A percentile compares a stretch with the other conserved stretches of the same genome.
Evolutionary conservation across 305 asterid species (phyloP).

Genomic region (Striga hermonthica): DNA sequence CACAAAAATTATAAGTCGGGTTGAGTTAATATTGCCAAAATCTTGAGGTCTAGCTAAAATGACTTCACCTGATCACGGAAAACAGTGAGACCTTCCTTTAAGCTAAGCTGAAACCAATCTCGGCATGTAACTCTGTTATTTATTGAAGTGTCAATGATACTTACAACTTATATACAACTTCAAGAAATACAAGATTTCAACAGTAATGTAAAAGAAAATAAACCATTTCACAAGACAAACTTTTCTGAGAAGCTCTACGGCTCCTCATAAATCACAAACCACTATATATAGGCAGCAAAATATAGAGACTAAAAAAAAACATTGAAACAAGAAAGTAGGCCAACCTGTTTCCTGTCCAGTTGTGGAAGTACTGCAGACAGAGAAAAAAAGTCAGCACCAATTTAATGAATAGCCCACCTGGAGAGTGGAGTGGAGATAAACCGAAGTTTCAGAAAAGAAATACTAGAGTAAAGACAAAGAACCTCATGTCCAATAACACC

Average conservation of each 20-base stretch:
- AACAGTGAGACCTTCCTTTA: constrained; percentile 88
- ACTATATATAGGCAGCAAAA: constrained; percentile 8
- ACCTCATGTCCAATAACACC: constrained; percentile 88
- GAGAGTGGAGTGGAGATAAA: not conserved
- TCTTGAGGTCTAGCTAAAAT: not conserved
- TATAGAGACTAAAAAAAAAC: not conserved
- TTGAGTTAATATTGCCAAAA: not conserved
- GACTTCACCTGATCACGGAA: constrained; percentile 73
- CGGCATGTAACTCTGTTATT: constrained; percentile 81
- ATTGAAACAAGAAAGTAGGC: constrained; percentile 16
- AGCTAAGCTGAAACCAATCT: constrained; percentile 90
- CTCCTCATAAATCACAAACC: constrained; percentile 1
- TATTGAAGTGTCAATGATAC: constrained; percentile 27
- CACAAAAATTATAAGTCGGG: constrained; percentile 1
- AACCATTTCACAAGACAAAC: constrained; percentile 5
- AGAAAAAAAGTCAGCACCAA: constrained; percentile 25
- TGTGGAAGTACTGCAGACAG: constrained; percentile 72
- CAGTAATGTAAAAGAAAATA: too few species aligned
- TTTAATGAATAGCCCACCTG: not conserved
- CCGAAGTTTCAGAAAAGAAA: not conserved
- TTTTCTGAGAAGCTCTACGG: not conserved
- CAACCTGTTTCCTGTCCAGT: constrained; percentile 88
- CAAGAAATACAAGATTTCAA: not conserved
- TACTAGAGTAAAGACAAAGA: constrained; percentile 7
- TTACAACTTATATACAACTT: not conserved